Percentiles rank a stretch among this genome's conserved stretches.
Conservation (phyloP, 192 early-diverging fungal species). For the Rhizophagus prolifer region DNA sequence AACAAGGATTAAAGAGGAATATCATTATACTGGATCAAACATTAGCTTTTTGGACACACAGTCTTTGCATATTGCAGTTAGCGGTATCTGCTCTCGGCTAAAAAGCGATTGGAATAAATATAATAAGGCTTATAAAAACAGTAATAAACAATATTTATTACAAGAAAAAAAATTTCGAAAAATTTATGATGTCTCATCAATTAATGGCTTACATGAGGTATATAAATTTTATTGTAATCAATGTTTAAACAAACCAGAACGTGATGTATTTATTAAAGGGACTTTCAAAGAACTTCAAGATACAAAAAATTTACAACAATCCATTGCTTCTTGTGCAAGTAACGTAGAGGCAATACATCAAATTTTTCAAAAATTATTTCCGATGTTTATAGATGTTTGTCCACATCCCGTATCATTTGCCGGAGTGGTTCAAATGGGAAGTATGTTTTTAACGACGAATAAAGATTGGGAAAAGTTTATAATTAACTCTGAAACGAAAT, state of each 20-base stretch:
- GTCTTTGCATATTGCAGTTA: constrained; percentile 79
- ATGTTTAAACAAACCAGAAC: constrained; percentile 55
- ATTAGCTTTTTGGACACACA: constrained; percentile 79
- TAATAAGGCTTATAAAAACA: constrained; percentile 41
- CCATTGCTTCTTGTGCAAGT: constrained; percentile 75
- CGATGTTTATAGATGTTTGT: constrained; percentile 67
- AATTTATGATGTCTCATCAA: constrained; percentile 53
- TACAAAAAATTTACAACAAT: constrained; percentile 53
- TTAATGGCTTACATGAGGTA: constrained; percentile 73
- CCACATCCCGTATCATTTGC: constrained; percentile 94
- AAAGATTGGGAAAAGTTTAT: constrained; percentile 80
- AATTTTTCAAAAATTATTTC: constrained; percentile 64
- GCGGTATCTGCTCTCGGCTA: constrained; percentile 82
- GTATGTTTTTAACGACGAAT: constrained; percentile 78
- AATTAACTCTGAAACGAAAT: constrained; percentile 50
- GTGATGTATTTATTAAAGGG: constrained; percentile 58
- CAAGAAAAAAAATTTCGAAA: constrained; percentile 2
- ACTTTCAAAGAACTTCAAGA: constrained; percentile 46
- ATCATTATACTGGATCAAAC: constrained; percentile 47
- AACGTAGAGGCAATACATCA: constrained; percentile 72
- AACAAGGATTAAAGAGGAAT: constrained; percentile 77
- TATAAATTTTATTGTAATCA: constrained; percentile 69
- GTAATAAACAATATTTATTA: background rate
- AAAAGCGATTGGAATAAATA: constrained; percentile 65
- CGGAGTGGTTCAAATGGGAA: constrained; percentile 87